Conservation (phyloP, 2,329 filamentous ascomycete genomes). For the Colletotrichum sp. region DNA sequence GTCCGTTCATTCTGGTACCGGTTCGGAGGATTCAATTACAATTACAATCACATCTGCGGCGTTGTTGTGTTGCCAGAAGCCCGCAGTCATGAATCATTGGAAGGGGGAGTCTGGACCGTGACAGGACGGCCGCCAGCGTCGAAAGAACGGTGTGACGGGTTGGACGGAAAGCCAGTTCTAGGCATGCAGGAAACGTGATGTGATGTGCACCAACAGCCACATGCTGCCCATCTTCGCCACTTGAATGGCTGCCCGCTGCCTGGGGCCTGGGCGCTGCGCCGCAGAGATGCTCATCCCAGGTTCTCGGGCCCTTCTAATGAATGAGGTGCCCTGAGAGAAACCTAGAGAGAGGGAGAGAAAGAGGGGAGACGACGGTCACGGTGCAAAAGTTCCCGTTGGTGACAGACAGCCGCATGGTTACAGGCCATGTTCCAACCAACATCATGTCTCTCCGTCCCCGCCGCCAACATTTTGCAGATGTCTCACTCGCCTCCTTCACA, state of each 20-base stretch:
- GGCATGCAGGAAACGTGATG: neutral
- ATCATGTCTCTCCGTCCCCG: neutral
- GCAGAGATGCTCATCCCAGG: conserved; percentile 3
- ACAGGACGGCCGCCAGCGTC: neutral
- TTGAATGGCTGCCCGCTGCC: neutral
- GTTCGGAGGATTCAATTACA: neutral
- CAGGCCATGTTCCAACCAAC: neutral
- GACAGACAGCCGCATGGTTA: neutral
- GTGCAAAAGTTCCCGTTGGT: neutral
- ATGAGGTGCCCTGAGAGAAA: neutral
- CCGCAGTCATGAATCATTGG: neutral
- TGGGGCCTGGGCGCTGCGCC: neutral
- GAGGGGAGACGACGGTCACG: neutral
- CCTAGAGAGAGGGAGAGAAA: neutral
- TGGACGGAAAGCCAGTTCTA: neutral
- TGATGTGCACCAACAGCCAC: neutral
- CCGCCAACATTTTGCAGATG: neutral
- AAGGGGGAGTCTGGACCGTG: neutral
- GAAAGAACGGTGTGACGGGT: conserved; percentile 7
- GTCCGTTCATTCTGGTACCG: neutral
- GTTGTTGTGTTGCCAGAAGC: neutral
- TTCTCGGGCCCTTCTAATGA: neutral
- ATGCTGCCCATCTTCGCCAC: neutral
- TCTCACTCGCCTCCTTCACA: neutral
- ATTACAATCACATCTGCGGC: neutral